These are phyloP conservation scores for Alternaria triticina DNA, from an alignment of 2,329 filamentous ascomycete genomes.

Conservation along the genomic window DNA sequence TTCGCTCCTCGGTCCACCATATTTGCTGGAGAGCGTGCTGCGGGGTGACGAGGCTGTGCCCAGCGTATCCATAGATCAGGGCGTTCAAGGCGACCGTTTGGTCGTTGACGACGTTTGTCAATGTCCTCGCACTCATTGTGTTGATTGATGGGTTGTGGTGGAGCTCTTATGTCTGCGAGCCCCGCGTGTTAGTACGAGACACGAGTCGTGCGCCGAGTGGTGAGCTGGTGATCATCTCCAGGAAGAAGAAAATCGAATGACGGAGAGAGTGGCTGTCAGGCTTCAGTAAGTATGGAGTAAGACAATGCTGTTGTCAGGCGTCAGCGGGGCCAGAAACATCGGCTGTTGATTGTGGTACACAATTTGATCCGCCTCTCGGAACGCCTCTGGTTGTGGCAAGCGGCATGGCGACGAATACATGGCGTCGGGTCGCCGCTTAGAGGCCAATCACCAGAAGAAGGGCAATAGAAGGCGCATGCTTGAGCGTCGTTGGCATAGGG, in stretches of 20 bases:
- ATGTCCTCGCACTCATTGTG: constrained; percentile 47
- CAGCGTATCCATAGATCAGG: constrained; percentile 58
- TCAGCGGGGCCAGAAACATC: constrained; percentile 41
- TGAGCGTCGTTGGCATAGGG: constrained; percentile 27
- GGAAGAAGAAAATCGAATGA: constrained; percentile 7
- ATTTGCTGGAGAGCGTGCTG: constrained; percentile 58
- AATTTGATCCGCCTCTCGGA: constrained; percentile 32
- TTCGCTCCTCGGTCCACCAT: constrained; percentile 76
- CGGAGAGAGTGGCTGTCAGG: constrained; percentile 6
- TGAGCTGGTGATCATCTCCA: constrained; percentile 36
- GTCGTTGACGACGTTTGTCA: constrained; percentile 51
- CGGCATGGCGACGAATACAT: constrained; percentile 41
- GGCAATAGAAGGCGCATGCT: constrained; percentile 26
- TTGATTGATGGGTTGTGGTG: constrained; percentile 1
- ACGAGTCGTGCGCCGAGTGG: constrained; percentile 25
- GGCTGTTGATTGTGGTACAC: constrained; percentile 40
- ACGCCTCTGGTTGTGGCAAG: constrained; percentile 36
- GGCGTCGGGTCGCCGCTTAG: constrained; percentile 33
- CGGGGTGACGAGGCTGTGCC: constrained; percentile 58
- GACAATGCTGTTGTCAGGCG: constrained; percentile 31
- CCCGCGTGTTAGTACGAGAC: constrained; percentile 18
- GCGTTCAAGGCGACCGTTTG: constrained; percentile 56
- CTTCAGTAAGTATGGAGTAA: constrained; percentile 30
- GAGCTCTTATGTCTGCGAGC: constrained; percentile 17
- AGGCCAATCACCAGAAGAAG: constrained; percentile 35